Evolutionary conservation across 2,329 filamentous ascomycete genomes (phyloP).

Genomic region (Fulvia fulva): DNA sequence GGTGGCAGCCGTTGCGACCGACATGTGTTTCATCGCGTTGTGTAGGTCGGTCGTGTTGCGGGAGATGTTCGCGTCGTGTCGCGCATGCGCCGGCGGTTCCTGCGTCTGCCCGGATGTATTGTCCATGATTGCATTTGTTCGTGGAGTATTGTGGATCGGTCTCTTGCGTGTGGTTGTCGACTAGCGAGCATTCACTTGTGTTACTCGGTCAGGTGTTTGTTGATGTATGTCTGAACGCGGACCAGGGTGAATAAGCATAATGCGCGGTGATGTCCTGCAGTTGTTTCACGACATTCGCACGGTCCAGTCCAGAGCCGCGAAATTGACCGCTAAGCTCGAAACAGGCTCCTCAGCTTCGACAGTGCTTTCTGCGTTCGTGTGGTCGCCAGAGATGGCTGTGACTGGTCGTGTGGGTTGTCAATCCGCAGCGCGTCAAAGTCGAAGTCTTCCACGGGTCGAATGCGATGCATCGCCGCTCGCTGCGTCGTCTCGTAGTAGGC

Average conservation of each 20-base stretch:
- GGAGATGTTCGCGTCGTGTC: conserved; percentile 2
- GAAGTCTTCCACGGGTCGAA: not conserved
- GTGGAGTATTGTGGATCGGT: not conserved
- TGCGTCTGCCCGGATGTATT: not conserved
- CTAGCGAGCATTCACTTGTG: not conserved
- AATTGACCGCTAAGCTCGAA: not conserved
- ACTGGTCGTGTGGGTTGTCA: not conserved
- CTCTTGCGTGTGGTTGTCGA: not conserved
- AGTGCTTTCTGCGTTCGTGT: not conserved
- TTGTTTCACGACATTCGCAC: not conserved
- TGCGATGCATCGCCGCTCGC: not conserved
- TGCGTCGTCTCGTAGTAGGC: not conserved
- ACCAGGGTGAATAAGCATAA: too few species aligned
- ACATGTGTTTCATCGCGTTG: conserved; percentile 12
- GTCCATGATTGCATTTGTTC: not conserved
- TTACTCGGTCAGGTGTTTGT: not conserved
- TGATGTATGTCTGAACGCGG: not conserved
- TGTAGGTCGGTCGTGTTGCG: conserved; percentile 6
- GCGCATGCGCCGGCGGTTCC: not conserved
- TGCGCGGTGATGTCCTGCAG: not conserved
- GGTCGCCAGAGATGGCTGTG: not conserved
- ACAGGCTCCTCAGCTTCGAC: not conserved
- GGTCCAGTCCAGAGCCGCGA: too few species aligned
- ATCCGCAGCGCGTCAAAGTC: not conserved
- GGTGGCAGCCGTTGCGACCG: conserved; percentile 5